Evolutionary conservation across 495 filamentous ascomycete species (phyloP).

Genomic region (Apodospora peruviana): DNA sequence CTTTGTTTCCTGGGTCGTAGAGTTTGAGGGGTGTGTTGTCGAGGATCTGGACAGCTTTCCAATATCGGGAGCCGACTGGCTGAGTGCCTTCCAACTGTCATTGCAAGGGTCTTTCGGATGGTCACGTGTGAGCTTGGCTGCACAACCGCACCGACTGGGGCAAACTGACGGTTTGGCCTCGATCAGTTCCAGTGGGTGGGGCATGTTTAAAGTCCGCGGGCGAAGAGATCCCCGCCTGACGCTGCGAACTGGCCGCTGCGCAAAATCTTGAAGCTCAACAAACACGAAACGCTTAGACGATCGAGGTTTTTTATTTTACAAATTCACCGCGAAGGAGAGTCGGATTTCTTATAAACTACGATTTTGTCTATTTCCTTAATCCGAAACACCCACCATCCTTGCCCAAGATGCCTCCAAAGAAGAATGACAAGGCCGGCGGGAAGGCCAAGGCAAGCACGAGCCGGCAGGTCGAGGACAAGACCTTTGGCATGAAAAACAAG

Average conservation of each 20-base stretch:
- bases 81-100: background rate
- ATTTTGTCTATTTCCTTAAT: too few relatives aligned
- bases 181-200: too few relatives aligned
- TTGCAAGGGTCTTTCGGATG: background rate
- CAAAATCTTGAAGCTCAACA: conserved; percentile 6
- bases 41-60: conserved; percentile 26
- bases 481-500: conserved; percentile 99
- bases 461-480: conserved; percentile 84
- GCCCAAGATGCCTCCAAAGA: conserved; percentile 87
- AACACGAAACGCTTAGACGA: background rate
- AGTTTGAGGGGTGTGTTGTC: background rate
- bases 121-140: background rate
- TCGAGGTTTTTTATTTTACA: background rate
- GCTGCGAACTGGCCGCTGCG: conserved; percentile 8
- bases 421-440: conserved; percentile 51
- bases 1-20: background rate
- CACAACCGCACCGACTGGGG: background rate
- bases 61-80: too few relatives aligned
- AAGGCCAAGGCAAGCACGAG: conserved; percentile 60
- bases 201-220: too few relatives aligned
- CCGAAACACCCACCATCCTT: background rate
- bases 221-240: conserved; percentile 18
- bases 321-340: background rate
- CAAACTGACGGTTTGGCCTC: too few relatives aligned
- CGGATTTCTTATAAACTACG: background rate